A percentile compares a stretch with the other conserved stretches of the same genome.
phyloP scores from a whole-genome alignment of 2,329 filamentous ascomycete genomes.

The Fusarium illudens region DNA sequence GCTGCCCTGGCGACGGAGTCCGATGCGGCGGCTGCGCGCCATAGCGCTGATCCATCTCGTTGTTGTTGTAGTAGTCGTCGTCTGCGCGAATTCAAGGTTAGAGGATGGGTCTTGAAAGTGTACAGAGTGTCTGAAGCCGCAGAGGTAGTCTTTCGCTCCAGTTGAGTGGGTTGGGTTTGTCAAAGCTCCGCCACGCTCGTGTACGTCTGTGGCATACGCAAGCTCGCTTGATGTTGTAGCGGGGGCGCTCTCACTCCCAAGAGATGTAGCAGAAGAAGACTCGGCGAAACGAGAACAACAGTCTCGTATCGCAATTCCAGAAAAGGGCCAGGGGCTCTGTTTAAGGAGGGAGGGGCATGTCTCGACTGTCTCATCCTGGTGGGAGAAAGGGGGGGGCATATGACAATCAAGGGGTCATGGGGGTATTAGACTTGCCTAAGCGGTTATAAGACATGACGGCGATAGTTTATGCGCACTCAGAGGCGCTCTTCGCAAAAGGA shows the following conservation, averaged over 20 bases:
- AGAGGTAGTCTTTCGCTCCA: constrained; percentile 8
- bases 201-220: constrained; percentile 24
- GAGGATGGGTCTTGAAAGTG: constrained; percentile 13
- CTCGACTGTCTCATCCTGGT: constrained; percentile 33
- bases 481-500: constrained; percentile 27
- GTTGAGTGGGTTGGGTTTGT: constrained; percentile 7
- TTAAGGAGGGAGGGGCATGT: constrained; percentile 34
- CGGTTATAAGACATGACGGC: constrained; percentile 76
- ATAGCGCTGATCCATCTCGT: constrained; percentile 59
- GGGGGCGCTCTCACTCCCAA: constrained; percentile 5
- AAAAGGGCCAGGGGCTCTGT: constrained; percentile 29
- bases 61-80: constrained; percentile 68
- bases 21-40: constrained; percentile 53
- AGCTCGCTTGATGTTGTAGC: constrained; percentile 19
- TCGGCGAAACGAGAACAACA: neutral
- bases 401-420: constrained; percentile 28
- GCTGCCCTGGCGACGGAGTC: constrained; percentile 76
- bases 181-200: constrained; percentile 26
- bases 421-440: constrained; percentile 64
- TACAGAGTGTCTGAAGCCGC: constrained; percentile 3
- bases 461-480: constrained; percentile 37
- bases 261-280: neutral
- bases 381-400: constrained; percentile 30
- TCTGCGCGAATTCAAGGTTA: constrained; percentile 49
- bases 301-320: constrained; percentile 21